These are phyloP conservation scores for Eutypella sp. DNA, from an alignment of 2,329 filamentous ascomycete genomes.

Conservation along the genomic window DNA sequence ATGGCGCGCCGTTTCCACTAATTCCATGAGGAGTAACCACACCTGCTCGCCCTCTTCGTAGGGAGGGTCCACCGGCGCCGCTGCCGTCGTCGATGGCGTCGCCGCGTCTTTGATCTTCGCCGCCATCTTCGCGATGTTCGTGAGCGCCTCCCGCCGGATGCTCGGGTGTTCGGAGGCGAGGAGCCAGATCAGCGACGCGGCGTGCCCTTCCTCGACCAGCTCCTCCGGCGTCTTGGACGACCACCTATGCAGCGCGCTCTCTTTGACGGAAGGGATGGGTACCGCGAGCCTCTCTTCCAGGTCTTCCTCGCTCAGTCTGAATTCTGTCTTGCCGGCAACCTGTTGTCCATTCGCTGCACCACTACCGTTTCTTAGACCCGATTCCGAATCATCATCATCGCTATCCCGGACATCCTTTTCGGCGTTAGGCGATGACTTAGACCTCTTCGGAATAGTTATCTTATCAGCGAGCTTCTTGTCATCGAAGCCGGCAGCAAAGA, in stretches of 20 bases:
- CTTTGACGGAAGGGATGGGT: constrained; percentile 40
- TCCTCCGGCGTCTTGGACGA: constrained; percentile 71
- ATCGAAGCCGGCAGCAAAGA: constrained; percentile 31
- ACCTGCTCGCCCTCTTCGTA: constrained; percentile 73
- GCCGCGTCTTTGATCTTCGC: constrained; percentile 53
- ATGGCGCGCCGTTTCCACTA: constrained; percentile 66
- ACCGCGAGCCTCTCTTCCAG: constrained; percentile 49
- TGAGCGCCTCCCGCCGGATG: constrained; percentile 73
- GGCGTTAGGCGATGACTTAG: not conserved
- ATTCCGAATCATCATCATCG: not conserved
- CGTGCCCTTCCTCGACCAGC: constrained; percentile 71
- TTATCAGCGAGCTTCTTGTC: constrained; percentile 32
- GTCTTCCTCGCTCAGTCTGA: constrained; percentile 33
- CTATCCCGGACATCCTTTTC: not conserved
- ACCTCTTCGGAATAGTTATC: constrained; percentile 15
- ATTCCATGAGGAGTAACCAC: constrained; percentile 74
- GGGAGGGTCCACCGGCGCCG: too few relatives aligned
- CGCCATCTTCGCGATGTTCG: constrained; percentile 62
- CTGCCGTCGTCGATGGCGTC: too few relatives aligned
- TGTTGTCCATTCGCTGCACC: not conserved
- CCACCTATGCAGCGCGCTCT: constrained; percentile 60
- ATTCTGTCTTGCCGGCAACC: constrained; percentile 5
- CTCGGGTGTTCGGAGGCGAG: constrained; percentile 70
- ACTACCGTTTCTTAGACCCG: not conserved
- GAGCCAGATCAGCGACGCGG: constrained; percentile 65